These are phyloP conservation scores for Epipyxis sp. DNA, from an alignment of 108 stramenopile genomes.

Conservation along the genomic window DNA sequence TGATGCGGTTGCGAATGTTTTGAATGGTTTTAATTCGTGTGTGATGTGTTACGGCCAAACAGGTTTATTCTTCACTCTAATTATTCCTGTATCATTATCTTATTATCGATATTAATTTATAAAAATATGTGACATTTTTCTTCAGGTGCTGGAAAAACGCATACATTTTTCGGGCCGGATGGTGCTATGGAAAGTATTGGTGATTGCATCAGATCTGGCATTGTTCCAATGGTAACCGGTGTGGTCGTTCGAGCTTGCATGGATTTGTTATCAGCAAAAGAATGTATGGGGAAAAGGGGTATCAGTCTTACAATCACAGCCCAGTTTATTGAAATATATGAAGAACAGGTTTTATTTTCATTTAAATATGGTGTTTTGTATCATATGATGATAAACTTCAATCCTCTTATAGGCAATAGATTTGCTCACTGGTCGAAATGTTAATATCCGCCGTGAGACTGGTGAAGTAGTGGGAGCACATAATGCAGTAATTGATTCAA, in stretches of 20 bases:
- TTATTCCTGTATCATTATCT: too few relatives aligned
- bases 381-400: too few relatives aligned
- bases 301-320: not conserved
- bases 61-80: too few relatives aligned
- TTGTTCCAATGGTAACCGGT: not conserved
- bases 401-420: too few relatives aligned
- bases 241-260: not conserved
- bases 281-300: not conserved
- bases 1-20: conserved; percentile 52
- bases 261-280: not conserved
- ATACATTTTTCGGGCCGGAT: conserved; percentile 18
- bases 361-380: too few relatives aligned
- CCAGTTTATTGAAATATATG: conserved; percentile 42
- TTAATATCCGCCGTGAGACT: conserved; percentile 23
- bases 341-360: conserved; percentile 33
- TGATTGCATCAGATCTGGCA: not conserved
- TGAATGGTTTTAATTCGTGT: conserved; percentile 47
- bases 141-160: conserved; percentile 23
- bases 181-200: not conserved
- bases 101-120: too few relatives aligned
- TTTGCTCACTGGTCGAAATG: conserved; percentile 27
- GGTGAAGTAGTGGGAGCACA: conserved; percentile 14
- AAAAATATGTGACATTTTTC: too few relatives aligned
- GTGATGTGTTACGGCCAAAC: conserved; percentile 59
- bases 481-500: not conserved